Percentiles rank a stretch among this genome's conserved stretches.
These are phyloP conservation scores for Achlya hypogyna DNA, from an alignment of 352 stramenopile species.

Conservation along the genomic window DNA sequence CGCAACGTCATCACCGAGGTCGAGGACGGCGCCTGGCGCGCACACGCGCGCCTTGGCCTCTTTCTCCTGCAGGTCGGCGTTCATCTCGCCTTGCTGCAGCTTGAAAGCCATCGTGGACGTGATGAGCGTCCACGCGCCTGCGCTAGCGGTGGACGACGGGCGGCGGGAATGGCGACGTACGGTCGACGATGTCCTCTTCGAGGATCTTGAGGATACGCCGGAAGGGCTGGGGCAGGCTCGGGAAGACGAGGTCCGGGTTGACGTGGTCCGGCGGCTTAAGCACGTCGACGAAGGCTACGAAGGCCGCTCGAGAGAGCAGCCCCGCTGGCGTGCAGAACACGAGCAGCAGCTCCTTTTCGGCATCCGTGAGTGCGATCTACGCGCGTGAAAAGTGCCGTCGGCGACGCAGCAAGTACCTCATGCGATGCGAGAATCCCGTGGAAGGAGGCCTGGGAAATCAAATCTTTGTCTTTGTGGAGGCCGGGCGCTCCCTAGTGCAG, in stretches of 20 bases:
- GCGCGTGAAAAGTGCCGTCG: too few relatives aligned
- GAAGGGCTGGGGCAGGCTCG: conserved; percentile 57
- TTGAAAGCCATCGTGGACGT: conserved; percentile 17
- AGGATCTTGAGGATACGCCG: conserved; percentile 55
- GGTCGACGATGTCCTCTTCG: conserved; percentile 49
- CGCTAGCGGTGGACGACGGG: conserved; percentile 18
- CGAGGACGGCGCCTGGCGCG: background rate
- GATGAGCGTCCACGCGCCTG: background rate
- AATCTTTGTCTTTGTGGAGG: background rate
- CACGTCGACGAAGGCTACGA: conserved; percentile 50
- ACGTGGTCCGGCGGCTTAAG: conserved; percentile 41
- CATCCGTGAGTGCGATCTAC: background rate
- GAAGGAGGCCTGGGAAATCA: background rate
- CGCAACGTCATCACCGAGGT: background rate
- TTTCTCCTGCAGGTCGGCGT: background rate
- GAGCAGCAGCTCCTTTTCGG: background rate
- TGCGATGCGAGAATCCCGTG: background rate
- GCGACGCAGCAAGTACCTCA: background rate
- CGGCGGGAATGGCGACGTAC: conserved; percentile 28
- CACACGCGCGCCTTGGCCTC: conserved; percentile 5
- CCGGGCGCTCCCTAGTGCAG: background rate
- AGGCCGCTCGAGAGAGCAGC: conserved; percentile 23
- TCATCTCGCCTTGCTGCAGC: conserved; percentile 9
- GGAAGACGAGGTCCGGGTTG: conserved; percentile 49
- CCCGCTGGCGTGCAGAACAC: background rate